phyloP scores from a whole-genome alignment of 2,329 filamentous ascomycete genomes.

The Septoria petroselini region DNA sequence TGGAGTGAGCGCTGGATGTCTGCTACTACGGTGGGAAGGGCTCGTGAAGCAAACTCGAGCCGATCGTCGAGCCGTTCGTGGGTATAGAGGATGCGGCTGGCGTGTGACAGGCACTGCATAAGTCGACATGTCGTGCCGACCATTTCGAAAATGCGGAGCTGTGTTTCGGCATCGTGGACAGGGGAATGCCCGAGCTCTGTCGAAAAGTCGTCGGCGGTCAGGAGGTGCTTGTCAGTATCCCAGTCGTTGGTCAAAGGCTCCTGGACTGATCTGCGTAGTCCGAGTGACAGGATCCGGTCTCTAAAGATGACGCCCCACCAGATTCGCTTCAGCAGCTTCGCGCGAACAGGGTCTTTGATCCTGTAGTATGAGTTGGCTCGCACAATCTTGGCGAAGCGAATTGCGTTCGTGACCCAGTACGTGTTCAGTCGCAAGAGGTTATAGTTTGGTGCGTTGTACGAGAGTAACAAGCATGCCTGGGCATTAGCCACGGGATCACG shows the following conservation, averaged over 20 bases:
- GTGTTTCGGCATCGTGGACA: constrained; percentile 27
- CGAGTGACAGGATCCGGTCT: constrained; percentile 25
- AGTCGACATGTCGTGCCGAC: constrained; percentile 22
- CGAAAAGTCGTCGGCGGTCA: constrained; percentile 23
- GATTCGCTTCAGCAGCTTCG: constrained; percentile 23
- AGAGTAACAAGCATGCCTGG: constrained; percentile 24
- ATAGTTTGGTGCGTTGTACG: constrained; percentile 25
- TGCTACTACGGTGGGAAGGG: constrained; percentile 15
- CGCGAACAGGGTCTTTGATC: constrained; percentile 20
- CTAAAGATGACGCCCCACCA: constrained; percentile 28
- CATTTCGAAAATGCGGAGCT: constrained; percentile 26
- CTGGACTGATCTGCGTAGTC: constrained; percentile 22
- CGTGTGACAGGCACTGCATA: constrained; percentile 23
- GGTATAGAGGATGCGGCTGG: constrained; percentile 21
- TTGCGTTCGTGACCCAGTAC: constrained; percentile 27
- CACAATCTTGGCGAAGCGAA: constrained; percentile 25
- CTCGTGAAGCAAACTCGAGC: constrained; percentile 20
- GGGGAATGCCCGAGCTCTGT: constrained; percentile 24
- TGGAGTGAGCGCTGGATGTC: constrained; percentile 22
- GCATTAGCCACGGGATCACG: constrained; percentile 23
- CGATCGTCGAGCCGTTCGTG: constrained; percentile 26
- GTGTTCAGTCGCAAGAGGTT: constrained; percentile 26
- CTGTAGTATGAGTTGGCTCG: constrained; percentile 23
- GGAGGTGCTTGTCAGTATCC: constrained; percentile 23
- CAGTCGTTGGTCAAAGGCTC: constrained; percentile 20